A percentile compares a stretch with the other conserved stretches of the same genome.
Evolutionary conservation across 805 yeast genomes (phyloP).

Genomic region (Candida vartiovaarae): DNA sequence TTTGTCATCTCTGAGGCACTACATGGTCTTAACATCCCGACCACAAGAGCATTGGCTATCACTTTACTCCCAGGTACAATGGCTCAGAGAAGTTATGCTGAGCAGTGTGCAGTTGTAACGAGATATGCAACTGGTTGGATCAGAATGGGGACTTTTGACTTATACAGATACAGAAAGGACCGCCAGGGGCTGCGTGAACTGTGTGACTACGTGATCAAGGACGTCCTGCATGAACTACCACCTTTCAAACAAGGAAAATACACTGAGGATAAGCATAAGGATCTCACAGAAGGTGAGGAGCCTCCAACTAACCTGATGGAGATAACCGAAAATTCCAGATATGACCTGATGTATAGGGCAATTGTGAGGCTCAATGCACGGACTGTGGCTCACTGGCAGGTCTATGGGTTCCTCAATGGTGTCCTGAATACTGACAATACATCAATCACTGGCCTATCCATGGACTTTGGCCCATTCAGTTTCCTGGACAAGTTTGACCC

Average conservation of each 20-base stretch:
- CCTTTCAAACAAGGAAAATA: conserved; percentile 18
- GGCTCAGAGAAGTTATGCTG: conserved; percentile 68
- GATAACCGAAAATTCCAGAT: conserved; percentile 42
- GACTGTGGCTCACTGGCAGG: conserved; percentile 79
- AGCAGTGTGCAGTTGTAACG: conserved; percentile 78
- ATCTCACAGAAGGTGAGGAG: conserved; percentile 18
- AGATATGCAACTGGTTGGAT: conserved; percentile 85
- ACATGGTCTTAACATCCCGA: conserved; percentile 74
- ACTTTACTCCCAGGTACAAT: conserved; percentile 64
- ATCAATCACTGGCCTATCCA: conserved; percentile 76
- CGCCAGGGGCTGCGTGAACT: conserved; percentile 52
- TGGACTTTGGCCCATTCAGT: conserved; percentile 95
- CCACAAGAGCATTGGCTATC: conserved; percentile 76
- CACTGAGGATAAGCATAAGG: conserved; percentile 16
- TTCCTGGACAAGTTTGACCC: conserved; percentile 84
- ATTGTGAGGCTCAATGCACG: conserved; percentile 67
- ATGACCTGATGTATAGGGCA: conserved; percentile 66
- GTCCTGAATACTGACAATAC: conserved; percentile 94
- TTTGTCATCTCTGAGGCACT: conserved; percentile 79
- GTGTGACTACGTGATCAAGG: conserved; percentile 65
- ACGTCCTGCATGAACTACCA: conserved; percentile 41
- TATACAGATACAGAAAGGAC: conserved; percentile 69
- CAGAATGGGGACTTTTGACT: conserved; percentile 82
- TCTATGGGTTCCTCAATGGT: conserved; percentile 90
- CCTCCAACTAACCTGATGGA: conserved; percentile 9